Conservation (phyloP, 1,139 yeast genomes). For the Pneumocystis canis region DNA sequence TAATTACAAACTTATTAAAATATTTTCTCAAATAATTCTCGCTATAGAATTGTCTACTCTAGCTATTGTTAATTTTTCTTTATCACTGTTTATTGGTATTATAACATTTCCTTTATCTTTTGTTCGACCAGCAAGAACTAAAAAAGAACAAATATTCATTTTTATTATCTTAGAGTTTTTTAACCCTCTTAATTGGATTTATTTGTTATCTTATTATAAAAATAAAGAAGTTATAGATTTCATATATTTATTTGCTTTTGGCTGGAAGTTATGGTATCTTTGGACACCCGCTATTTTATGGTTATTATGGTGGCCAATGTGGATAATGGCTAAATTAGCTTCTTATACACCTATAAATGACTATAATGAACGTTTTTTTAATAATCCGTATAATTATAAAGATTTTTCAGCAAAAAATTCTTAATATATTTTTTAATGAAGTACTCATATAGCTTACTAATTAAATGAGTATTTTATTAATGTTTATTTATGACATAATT, state of each 20-base stretch:
- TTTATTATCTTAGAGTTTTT: slow-evolving; percentile 32
- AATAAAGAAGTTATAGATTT: slow-evolving; percentile 30
- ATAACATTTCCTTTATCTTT: slow-evolving; percentile 59
- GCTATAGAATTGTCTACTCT: slow-evolving; percentile 61
- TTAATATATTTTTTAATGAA: no score
- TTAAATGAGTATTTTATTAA: no score
- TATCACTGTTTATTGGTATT: slow-evolving; percentile 58
- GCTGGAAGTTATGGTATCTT: slow-evolving; percentile 58
- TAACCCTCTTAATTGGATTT: slow-evolving; percentile 37
- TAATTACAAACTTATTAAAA: slow-evolving; percentile 5
- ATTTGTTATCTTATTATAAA: slow-evolving; percentile 27
- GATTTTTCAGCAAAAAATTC: not conserved
- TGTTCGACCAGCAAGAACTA: slow-evolving; percentile 32
- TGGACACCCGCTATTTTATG: slow-evolving; percentile 78
- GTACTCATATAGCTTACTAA: no score
- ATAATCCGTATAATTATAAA: not conserved
- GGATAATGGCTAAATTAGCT: slow-evolving; percentile 43
- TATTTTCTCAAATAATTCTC: slow-evolving; percentile 19
- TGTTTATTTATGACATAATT: not conserved
- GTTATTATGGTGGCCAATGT: slow-evolving; percentile 70
- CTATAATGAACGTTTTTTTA: not conserved
- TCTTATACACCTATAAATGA: not conserved
- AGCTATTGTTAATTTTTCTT: slow-evolving; percentile 68
- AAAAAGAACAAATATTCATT: slow-evolving; percentile 11
- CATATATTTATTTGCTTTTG: slow-evolving; percentile 38